Evolutionary conservation across 192 early-diverging fungal genomes (phyloP).

Genomic region (Linnemannia hyalina): DNA sequence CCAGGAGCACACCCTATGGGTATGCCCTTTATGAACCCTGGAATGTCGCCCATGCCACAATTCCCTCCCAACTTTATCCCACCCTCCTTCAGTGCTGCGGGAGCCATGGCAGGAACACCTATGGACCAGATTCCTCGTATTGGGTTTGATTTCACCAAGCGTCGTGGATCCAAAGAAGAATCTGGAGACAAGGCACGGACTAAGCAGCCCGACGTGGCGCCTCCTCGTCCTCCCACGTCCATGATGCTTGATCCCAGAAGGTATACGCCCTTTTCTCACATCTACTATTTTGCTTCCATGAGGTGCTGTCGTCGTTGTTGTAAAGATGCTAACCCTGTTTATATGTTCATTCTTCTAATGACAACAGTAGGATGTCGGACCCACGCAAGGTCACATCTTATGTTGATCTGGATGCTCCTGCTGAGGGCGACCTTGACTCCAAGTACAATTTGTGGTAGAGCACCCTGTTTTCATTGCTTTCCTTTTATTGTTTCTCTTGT

Average conservation of each 20-base stretch:
- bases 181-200: constrained; percentile 21
- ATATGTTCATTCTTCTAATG: not conserved
- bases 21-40: constrained; percentile 48
- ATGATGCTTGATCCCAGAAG: constrained; percentile 54
- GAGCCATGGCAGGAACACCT: constrained; percentile 61
- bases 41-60: constrained; percentile 26
- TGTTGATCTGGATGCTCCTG: constrained; percentile 90
- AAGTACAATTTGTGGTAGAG: constrained; percentile 61
- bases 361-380: constrained; percentile 62
- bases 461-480: not conserved
- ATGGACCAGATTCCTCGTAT: constrained; percentile 73
- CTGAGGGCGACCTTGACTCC: constrained; percentile 77
- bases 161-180: constrained; percentile 34
- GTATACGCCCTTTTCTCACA: constrained; percentile 18
- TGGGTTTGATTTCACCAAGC: constrained; percentile 62
- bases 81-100: constrained; percentile 45
- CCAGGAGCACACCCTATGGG: constrained; percentile 41
- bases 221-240: constrained; percentile 31
- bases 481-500: not conserved
- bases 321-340: not conserved
- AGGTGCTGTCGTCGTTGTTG: not conserved
- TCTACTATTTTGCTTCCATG: not conserved
- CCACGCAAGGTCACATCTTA: constrained; percentile 88
- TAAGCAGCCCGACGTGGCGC: constrained; percentile 18
- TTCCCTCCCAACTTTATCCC: constrained; percentile 51